Evolutionary conservation across 257 asterid species (phyloP).

Genomic region (Jacaranda mimosifolia): DNA sequence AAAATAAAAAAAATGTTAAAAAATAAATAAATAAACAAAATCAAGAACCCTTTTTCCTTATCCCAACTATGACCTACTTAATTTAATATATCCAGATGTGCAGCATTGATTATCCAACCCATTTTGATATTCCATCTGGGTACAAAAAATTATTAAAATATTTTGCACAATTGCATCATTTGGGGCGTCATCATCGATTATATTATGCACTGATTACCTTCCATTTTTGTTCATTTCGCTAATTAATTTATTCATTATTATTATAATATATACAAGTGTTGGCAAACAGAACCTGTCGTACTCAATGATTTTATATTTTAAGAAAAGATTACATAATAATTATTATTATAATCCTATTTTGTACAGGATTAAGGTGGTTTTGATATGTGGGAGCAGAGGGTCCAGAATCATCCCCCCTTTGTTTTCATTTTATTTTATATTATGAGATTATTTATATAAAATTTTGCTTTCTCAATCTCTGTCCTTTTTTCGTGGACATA

Average conservation of each 20-base stretch:
- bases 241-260: background rate
- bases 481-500: constrained; percentile 38
- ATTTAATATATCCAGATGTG: constrained; percentile 38
- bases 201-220: constrained; percentile 39
- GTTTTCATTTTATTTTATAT: background rate
- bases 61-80: constrained; percentile 30
- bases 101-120: constrained; percentile 45
- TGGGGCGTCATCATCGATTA: constrained; percentile 61
- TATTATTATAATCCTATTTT: background rate
- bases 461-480: constrained; percentile 21
- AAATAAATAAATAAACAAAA: background rate
- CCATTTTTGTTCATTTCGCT: constrained; percentile 42
- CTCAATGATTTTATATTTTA: background rate
- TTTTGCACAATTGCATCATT: constrained; percentile 55
- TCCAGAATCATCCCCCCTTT: constrained; percentile 39
- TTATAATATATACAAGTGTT: constrained; percentile 4
- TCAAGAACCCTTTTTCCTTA: constrained; percentile 8
- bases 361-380: constrained; percentile 33
- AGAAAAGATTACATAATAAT: background rate
- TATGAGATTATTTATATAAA: background rate
- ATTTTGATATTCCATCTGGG: constrained; percentile 37
- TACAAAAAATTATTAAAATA: constrained; percentile 32
- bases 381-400: constrained; percentile 40
- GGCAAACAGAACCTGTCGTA: constrained; percentile 14
- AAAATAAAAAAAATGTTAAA: background rate